These are phyloP conservation scores for Sorghum bicolor DNA, from an alignment of 176 grass and related monocot genomes.

Conservation along the genomic window DNA sequence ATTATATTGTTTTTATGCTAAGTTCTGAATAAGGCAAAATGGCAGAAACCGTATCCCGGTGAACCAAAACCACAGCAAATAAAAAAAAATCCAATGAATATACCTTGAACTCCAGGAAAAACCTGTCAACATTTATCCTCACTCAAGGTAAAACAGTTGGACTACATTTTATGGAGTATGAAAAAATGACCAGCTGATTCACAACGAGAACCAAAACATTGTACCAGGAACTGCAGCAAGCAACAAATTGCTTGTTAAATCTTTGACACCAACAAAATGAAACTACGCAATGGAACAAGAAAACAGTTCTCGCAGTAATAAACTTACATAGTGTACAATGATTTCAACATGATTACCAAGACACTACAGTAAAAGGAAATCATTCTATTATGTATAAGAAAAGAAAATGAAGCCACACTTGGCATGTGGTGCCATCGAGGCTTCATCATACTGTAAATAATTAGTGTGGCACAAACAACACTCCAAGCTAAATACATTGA, in stretches of 20 bases:
- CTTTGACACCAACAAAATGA: neutral
- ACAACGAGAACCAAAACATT: neutral
- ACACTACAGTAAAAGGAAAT: neutral
- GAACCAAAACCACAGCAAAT: neutral
- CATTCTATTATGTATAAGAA: neutral
- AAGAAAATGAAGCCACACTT: neutral
- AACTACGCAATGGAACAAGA: neutral
- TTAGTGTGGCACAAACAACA: neutral
- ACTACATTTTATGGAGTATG: neutral
- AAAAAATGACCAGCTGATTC: neutral
- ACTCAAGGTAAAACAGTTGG: neutral
- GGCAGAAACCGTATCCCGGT: neutral
- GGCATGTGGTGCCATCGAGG: neutral
- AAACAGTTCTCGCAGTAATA: neutral
- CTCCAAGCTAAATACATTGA: conserved; percentile 28
- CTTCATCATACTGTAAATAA: neutral
- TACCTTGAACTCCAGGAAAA: neutral
- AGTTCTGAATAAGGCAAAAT: neutral
- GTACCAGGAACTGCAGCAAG: neutral
- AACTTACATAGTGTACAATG: neutral
- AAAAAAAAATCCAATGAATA: neutral
- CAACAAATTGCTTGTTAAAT: neutral
- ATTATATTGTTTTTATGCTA: neutral
- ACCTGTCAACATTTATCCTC: neutral
- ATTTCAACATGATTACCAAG: neutral